phyloP scores from a whole-genome alignment of 768 basidiomycete species.

The Lanmaoa pseudosensibilis region DNA sequence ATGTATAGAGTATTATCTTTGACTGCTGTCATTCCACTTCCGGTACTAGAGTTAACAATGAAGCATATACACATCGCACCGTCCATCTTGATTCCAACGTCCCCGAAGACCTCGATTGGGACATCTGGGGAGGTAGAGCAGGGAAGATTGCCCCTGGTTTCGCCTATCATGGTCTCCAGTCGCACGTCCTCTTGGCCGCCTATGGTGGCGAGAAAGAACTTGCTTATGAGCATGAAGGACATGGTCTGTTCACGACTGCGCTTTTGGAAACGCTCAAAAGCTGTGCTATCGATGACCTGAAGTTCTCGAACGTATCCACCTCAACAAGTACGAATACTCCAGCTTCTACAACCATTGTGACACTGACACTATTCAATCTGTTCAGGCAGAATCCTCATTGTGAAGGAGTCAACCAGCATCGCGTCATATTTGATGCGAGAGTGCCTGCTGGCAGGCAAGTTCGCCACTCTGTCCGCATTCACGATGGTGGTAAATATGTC shows the following conservation, averaged over 20 bases:
- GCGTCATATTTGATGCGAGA: slow-evolving; percentile 27
- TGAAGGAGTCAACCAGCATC: slow-evolving; percentile 24
- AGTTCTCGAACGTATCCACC: slow-evolving; percentile 19
- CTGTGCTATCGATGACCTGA: slow-evolving; percentile 14
- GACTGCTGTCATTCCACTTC: slow-evolving; percentile 48
- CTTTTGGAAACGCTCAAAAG: slow-evolving; percentile 19
- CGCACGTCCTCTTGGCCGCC: slow-evolving; percentile 45
- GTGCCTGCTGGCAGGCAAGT: slow-evolving; percentile 7
- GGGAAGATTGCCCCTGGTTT: slow-evolving; percentile 19
- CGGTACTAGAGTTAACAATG: slow-evolving; percentile 26
- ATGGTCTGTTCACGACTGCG: slow-evolving; percentile 28
- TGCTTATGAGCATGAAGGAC: slow-evolving; percentile 27
- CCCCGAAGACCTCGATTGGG: slow-evolving; percentile 24
- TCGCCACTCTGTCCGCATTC: not conserved
- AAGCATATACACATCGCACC: slow-evolving; percentile 8
- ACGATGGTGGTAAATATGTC: slow-evolving; percentile 9
- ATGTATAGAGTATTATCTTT: slow-evolving; percentile 42
- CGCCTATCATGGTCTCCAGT: slow-evolving; percentile 30
- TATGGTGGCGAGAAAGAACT: slow-evolving; percentile 38
- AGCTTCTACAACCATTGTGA: not conserved
- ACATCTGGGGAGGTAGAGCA: slow-evolving; percentile 22
- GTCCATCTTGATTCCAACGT: slow-evolving; percentile 3
- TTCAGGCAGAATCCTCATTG: slow-evolving; percentile 32
- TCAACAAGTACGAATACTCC: slow-evolving; percentile 5
- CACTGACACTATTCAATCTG: not conserved